Conservation (phyloP, 2,329 filamentous ascomycete species). For the Septoria petroselini region DNA sequence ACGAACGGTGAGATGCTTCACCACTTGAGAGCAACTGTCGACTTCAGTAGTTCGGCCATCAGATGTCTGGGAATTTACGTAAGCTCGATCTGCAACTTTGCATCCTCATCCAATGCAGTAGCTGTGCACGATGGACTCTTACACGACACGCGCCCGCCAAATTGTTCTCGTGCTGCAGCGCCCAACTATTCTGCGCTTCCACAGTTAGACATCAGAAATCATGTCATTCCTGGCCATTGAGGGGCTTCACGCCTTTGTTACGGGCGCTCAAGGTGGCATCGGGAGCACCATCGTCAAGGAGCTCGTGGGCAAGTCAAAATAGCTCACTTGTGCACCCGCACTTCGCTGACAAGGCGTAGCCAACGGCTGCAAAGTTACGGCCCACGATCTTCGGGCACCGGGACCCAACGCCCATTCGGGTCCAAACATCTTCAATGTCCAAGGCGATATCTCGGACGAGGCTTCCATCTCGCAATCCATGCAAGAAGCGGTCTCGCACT, state of each 20-base stretch:
- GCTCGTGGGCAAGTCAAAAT: slow-evolving; percentile 48
- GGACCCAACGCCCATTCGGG: slow-evolving; percentile 35
- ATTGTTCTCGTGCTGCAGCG: not conserved
- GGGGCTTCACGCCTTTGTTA: slow-evolving; percentile 53
- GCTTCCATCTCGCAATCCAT: slow-evolving; percentile 41
- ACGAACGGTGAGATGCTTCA: no score
- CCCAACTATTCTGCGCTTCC: not conserved
- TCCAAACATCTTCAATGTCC: slow-evolving; percentile 43
- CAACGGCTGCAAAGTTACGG: slow-evolving; percentile 55
- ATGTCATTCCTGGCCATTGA: slow-evolving; percentile 50
- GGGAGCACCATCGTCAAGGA: slow-evolving; percentile 51
- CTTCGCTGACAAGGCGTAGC: slow-evolving; percentile 36
- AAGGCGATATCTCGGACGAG: slow-evolving; percentile 51
- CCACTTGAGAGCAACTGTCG: no score
- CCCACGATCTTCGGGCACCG: slow-evolving; percentile 48
- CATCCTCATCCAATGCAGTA: slow-evolving; percentile 2
- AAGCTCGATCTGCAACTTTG: not conserved
- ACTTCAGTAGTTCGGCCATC: no score
- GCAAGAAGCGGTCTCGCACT: slow-evolving; percentile 45
- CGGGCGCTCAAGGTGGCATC: slow-evolving; percentile 53
- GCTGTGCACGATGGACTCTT: not conserved
- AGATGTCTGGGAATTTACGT: slow-evolving; percentile 1
- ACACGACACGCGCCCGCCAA: not conserved
- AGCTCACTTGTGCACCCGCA: slow-evolving; percentile 1
- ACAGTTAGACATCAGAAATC: not conserved